Conservation (phyloP, 441 rosid genomes). For the Capsella rubella region DNA sequence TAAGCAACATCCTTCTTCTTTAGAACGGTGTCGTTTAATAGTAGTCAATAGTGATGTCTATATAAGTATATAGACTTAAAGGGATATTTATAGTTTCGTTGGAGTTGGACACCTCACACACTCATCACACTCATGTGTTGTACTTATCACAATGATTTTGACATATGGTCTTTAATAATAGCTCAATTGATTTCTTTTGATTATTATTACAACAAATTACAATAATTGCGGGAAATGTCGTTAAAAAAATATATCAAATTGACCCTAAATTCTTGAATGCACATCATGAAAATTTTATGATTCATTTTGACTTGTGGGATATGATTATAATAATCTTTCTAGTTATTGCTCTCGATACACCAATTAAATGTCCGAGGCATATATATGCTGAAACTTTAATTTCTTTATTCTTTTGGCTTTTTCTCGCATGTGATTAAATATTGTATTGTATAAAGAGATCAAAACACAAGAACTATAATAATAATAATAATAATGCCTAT, state of each 20-base stretch:
- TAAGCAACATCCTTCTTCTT: background rate
- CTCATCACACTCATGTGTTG: constrained; percentile 28
- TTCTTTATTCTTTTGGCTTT: constrained; percentile 24
- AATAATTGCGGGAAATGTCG: constrained; percentile 17
- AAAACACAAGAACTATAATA: constrained; percentile 12
- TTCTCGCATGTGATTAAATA: constrained; percentile 37
- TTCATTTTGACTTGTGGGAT: constrained; percentile 30
- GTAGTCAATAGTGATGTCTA: constrained; percentile 7
- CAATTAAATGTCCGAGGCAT: constrained; percentile 33
- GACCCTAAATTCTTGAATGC: constrained; percentile 31
- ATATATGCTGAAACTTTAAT: constrained; percentile 36
- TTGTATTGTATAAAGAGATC: constrained; percentile 20
- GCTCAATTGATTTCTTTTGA: constrained; percentile 23
- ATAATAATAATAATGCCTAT: constrained; percentile 1
- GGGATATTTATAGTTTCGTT: background rate
- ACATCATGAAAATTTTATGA: constrained; percentile 35
- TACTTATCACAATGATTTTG: constrained; percentile 38
- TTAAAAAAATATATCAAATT: background rate
- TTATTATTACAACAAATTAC: background rate
- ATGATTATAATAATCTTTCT: constrained; percentile 15
- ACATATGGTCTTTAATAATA: constrained; percentile 37
- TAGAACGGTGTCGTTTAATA: background rate
- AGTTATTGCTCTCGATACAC: constrained; percentile 24
- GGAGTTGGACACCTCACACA: constrained; percentile 30
- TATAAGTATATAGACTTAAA: background rate